Evolutionary conservation across 371 early-diverging fungal genomes (phyloP), one percentile per base, ranked within the genome.

Genomic region (Haplosporangium sp.): DNA sequence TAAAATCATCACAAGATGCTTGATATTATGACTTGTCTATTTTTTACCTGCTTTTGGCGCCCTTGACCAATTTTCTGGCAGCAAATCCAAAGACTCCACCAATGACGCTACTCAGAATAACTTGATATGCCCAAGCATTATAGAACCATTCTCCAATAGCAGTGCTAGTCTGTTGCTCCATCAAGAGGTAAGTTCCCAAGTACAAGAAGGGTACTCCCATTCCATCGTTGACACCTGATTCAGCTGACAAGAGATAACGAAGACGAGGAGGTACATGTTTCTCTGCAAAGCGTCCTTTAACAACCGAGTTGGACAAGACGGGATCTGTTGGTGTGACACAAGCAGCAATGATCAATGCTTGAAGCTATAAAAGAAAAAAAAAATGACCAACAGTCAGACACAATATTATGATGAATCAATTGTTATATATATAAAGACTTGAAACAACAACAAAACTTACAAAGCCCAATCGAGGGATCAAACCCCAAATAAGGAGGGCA

Each of bases 321-420:
- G 99, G 98, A 87, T 99, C 99, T 0, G 99, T 99, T 1, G 98
- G 98, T 7, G 97, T 94, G 6, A 97, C 84, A 69, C 96, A 96
- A 0, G 97, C 94, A 15, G 94, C 96, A 68, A 98, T 87, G 7
- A 96, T 86, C 53, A 97, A 84, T 1, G 92, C 84, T 65, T 94
- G 89, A 42, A 94, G 72, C 86, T 92, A 84, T 8, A 19, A 15
- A 19, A 44, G 13, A 44, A 13, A 2, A 44, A 11, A 13, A 44
- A 27, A 27, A 27, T 27, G 27, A 27, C 27, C 1, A 27, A 1
- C 27, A 27, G 27, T 27, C 27, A 27, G 27, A 27, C 27, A 27
- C 27, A 27, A 45, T 10, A 45, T 10, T 45, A 8, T 45, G 8
- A 9, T 44, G 44, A 11, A 44, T 11, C 13, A 13, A 44, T 42